Evolutionary conservation across 169 alveolate genomes (phyloP), one percentile per base, ranked within the genome.

Genomic region (Cryptosporidium xiaoi): DNA sequence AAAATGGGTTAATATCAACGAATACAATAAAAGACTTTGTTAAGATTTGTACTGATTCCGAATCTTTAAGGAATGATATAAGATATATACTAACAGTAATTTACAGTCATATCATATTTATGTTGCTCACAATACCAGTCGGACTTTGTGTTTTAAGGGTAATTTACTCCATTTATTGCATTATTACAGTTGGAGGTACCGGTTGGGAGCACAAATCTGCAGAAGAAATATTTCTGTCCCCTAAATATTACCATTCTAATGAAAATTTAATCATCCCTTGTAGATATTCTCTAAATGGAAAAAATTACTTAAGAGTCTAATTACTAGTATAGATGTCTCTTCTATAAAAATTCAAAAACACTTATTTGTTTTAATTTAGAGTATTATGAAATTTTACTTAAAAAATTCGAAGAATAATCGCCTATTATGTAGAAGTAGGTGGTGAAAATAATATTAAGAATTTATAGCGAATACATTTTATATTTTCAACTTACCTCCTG

Each of bases 131-230:
- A 7, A 62, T 56, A 36, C 77, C 87, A 34, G 27, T 77, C 34
- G 87, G 87, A n/a, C 3, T 60, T 18, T 44, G 77, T 33, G 46
- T 77, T 5, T 31, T 77, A 53, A 77, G 71, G 48, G 64, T 77
- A 44, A 46, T 77, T 20, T 77, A 77, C 27, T 77, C 87, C 16
- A 40, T 77, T 24, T 77, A 77, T 31, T 77, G 87, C 46, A 77
- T 77, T 44, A 40, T 60, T 62, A 29, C 87, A 12, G 87, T 77
- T 34, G 87, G 87, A 60, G 87, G 87, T 48, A 77, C 77, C 15
- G 87, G 87, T 18, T 77, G 87, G 87, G 87, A 77, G 56, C 33
- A 60, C 64, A 34, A 40, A 10, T 77, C 87, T n/a, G 87, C 87
- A n/a, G 87, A 77, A 60, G 77, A 77, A 29, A 27, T 77, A 44